A percentile compares a stretch with the other conserved stretches of the same genome.
phyloP scores from a whole-genome alignment of 768 basidiomycete species.

The Gloeophyllum trabeum region DNA sequence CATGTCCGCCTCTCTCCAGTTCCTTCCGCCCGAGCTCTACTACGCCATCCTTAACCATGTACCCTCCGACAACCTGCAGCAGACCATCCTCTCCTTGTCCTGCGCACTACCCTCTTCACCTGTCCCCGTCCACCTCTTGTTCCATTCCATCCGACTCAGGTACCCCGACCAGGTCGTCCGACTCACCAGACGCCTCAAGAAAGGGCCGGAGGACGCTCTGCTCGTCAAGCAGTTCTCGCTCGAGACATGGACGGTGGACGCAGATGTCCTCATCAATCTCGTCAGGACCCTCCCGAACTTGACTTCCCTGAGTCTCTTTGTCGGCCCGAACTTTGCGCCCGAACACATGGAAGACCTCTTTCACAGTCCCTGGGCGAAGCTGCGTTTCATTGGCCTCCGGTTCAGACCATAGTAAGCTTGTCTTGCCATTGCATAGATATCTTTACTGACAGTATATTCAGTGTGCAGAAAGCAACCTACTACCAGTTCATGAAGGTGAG shows the following conservation, averaged over 20 bases:
- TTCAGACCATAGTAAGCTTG: conserved; percentile 69
- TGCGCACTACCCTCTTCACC: conserved; percentile 51
- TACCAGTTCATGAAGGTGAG: conserved; percentile 69
- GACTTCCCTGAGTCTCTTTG: conserved; percentile 40
- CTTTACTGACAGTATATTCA: conserved; percentile 13
- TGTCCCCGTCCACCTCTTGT: conserved; percentile 47
- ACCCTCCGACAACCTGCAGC: conserved; percentile 32
- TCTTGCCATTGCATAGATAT: background rate
- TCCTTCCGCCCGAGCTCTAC: conserved; percentile 60
- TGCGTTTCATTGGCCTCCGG: conserved; percentile 49
- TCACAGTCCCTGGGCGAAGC: conserved; percentile 27
- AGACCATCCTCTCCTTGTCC: conserved; percentile 44
- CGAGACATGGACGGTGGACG: conserved; percentile 61
- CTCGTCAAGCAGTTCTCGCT: conserved; percentile 36
- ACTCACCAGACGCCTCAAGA: conserved; percentile 45
- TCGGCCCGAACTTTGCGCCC: conserved; percentile 71
- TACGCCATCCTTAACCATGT: conserved; percentile 43
- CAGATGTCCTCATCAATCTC: conserved; percentile 65
- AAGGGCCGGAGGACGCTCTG: conserved; percentile 13
- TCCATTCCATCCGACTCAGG: conserved; percentile 40
- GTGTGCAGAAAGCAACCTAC: conserved; percentile 67
- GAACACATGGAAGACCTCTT: conserved; percentile 73
- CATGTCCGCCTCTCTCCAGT: background rate
- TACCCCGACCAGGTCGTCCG: conserved; percentile 39
- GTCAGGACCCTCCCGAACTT: conserved; percentile 44